Conservation (phyloP, 2,329 filamentous ascomycete species). For the Clonostachys sp. region DNA sequence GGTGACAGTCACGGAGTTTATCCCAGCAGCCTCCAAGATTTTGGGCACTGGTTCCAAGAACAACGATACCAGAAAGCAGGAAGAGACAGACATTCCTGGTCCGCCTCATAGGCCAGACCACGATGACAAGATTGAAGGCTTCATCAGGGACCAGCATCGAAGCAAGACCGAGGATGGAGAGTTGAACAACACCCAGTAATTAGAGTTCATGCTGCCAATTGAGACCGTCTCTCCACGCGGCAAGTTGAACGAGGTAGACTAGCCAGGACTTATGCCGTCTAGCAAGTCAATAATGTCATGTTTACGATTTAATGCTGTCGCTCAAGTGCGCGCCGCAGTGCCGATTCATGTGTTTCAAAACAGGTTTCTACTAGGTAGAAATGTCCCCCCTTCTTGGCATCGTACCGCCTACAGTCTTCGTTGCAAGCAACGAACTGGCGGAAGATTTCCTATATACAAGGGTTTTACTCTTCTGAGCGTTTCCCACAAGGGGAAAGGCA, state of each 20-base stretch:
- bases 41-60: constrained; percentile 17
- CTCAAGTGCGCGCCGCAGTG: too few species aligned
- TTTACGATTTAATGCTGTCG: too few species aligned
- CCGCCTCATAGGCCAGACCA: constrained; percentile 38
- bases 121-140: constrained; percentile 45
- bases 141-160: constrained; percentile 46
- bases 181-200: not conserved
- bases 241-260: too few species aligned
- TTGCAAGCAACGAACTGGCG: constrained; percentile 33
- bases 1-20: constrained; percentile 32
- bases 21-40: constrained; percentile 35
- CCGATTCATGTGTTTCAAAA: too few species aligned
- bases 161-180: constrained; percentile 31
- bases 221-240: too few species aligned
- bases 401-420: constrained; percentile 38
- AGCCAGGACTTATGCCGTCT: too few species aligned
- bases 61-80: constrained; percentile 14
- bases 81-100: constrained; percentile 14
- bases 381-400: constrained; percentile 61
- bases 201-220: too few species aligned
- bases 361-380: constrained; percentile 4
- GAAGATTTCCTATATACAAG: constrained; percentile 61
- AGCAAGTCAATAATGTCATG: too few species aligned
- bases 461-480: constrained; percentile 54
- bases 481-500: constrained; percentile 49